Percentiles rank a stretch among this genome's conserved stretches.
phyloP scores from a whole-genome alignment of 1,284 basidiomycete species.

The Phellopilus nigrolimitatus region DNA sequence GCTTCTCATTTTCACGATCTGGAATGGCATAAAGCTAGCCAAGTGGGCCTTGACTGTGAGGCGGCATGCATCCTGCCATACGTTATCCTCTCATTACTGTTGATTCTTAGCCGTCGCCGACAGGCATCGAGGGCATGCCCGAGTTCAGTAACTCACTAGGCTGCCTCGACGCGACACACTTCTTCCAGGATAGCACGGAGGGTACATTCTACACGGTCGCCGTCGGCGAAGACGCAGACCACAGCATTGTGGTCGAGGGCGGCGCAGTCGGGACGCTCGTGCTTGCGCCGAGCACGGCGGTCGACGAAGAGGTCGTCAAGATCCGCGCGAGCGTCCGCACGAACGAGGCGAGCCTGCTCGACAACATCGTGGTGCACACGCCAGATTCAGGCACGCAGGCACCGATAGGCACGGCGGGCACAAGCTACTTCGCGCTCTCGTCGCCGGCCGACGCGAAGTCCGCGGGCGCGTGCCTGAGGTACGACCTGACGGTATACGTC shows the following conservation, averaged over 20 bases:
- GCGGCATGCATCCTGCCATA: constrained; percentile 22
- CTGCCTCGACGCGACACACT: constrained; percentile 37
- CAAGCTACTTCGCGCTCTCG: constrained; percentile 36
- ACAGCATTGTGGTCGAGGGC: constrained; percentile 44
- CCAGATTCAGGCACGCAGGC: constrained; percentile 27
- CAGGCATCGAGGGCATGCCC: constrained; percentile 51
- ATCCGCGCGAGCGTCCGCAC: constrained; percentile 46
- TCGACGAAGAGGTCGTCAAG: constrained; percentile 38
- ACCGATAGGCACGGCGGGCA: constrained; percentile 30
- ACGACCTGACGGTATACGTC: constrained; percentile 46
- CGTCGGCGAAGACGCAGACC: constrained; percentile 35
- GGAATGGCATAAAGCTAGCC: constrained; percentile 40
- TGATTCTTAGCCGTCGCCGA: constrained; percentile 38
- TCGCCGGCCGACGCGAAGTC: constrained; percentile 28
- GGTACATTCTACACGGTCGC: constrained; percentile 34
- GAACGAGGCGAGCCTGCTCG: constrained; percentile 36
- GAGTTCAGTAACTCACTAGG: constrained; percentile 48
- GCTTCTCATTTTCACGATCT: constrained; percentile 35
- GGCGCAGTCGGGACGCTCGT: constrained; percentile 46
- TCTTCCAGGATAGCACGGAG: constrained; percentile 38
- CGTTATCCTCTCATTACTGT: background rate
- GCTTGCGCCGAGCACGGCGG: constrained; percentile 36
- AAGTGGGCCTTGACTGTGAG: constrained; percentile 45
- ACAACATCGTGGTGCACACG: constrained; percentile 31
- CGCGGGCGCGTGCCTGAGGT: constrained; percentile 44